Percentiles rank a stretch among this genome's conserved stretches.
Conservation (phyloP, 257 asterid species). For the Lithospermum erythrorhizon region DNA sequence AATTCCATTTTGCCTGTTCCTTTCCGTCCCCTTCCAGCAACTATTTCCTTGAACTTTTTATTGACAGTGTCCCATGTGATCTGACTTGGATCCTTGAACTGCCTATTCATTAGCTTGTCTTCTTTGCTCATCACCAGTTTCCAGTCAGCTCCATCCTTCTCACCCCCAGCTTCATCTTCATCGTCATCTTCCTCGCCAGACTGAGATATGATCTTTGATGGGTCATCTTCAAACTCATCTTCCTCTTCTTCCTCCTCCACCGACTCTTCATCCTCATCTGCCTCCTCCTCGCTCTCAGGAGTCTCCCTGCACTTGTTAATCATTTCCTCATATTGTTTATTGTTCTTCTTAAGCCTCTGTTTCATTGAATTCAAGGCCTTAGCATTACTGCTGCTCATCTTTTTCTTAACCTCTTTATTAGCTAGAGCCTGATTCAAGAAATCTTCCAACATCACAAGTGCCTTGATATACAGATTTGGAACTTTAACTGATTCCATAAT, state of each 20-base stretch:
- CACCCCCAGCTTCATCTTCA: slow-evolving; percentile 32
- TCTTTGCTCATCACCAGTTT: slow-evolving; percentile 76
- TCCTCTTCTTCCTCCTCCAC: slow-evolving; percentile 59
- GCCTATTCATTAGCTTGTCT: slow-evolving; percentile 85
- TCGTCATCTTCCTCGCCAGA: slow-evolving; percentile 43
- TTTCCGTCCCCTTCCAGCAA: slow-evolving; percentile 83
- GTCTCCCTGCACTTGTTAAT: slow-evolving; percentile 69
- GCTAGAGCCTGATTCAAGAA: slow-evolving; percentile 66
- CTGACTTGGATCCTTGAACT: slow-evolving; percentile 78
- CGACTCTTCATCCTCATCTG: slow-evolving; percentile 45
- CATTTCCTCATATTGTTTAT: slow-evolving; percentile 66
- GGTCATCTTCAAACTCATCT: slow-evolving; percentile 39
- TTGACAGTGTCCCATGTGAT: slow-evolving; percentile 90
- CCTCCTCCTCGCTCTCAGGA: slow-evolving; percentile 73
- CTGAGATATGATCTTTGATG: slow-evolving; percentile 17
- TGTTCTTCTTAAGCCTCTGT: slow-evolving; percentile 85
- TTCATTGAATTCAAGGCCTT: slow-evolving; percentile 93
- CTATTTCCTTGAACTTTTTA: slow-evolving; percentile 84
- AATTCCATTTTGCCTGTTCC: slow-evolving; percentile 89
- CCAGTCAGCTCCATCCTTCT: slow-evolving; percentile 47
- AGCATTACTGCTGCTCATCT: slow-evolving; percentile 93
- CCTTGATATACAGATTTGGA: slow-evolving; percentile 76
- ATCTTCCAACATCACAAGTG: slow-evolving; percentile 86
- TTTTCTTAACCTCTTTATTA: slow-evolving; percentile 93
- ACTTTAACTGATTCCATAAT: slow-evolving; percentile 53